Evolutionary conservation across 805 yeast species (phyloP), one percentile per base, ranked within the genome.

Genomic region (Saccharomycodes ludwigii): DNA sequence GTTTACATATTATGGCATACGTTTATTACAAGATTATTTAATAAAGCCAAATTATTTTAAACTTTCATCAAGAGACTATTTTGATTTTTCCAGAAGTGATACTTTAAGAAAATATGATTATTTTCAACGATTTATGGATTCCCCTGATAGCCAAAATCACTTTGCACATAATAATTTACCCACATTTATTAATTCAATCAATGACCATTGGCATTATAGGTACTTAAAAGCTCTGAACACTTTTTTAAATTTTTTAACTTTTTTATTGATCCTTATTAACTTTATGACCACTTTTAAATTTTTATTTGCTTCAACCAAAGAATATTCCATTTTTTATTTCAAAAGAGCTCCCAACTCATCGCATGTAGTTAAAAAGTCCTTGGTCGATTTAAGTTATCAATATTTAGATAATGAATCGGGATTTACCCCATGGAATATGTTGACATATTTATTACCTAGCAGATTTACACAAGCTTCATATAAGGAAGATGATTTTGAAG

Each of bases 21-120:
- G 56, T 24, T 36, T 50, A n/a, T 9, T 49, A 19, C 57, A 54
- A 32, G 53, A 50, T 27, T 47, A 41, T 30, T 12, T 52, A 11
- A 46, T 54, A 8, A 43, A 33, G 16, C 55, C 56, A 2, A 49
- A 44, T 29, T 38, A 41, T 17, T 30, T 36, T 21, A 42, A 42
- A 18, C 31, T 46, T 6, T 37, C 29, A 9, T 30, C 34, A 6
- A 29, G 33, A 9, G 50, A 46, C 25, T 41, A 46, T 9, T 54
- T 54, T 40, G 54, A 52, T 36, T 35, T 54, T 14, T 41, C 52
- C 1, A 46, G 44, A 34, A 52, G 58, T 2, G 18, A 30, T 7
- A 44, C 39, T 3, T 36, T 54, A 21, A 36, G 26, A 18, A 29
- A 43, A 18, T 42, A 44, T 32, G 44, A 40, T 3, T 42, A 37